These are phyloP conservation scores for Hypoxylon fragiforme DNA, from an alignment of 495 filamentous ascomycete species.

Conservation along the genomic window DNA sequence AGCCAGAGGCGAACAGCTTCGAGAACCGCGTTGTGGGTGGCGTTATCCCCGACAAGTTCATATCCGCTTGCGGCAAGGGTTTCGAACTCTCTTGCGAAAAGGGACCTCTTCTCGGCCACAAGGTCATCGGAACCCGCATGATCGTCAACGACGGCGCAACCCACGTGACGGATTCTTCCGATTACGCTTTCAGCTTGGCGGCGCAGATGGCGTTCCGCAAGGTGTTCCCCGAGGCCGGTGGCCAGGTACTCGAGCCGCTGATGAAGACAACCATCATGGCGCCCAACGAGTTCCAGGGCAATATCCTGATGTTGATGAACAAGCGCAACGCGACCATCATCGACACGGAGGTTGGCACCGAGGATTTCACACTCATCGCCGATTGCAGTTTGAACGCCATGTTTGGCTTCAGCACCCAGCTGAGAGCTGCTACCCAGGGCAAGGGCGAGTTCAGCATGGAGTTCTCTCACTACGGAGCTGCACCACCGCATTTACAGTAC, in stretches of 20 bases:
- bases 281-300: constrained; percentile 97
- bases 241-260: constrained; percentile 86
- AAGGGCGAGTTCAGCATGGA: constrained; percentile 99
- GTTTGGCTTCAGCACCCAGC: constrained; percentile 92
- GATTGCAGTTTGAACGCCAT: constrained; percentile 93
- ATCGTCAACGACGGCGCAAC: constrained; percentile 95
- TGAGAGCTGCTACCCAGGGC: constrained; percentile 93
- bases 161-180: constrained; percentile 96
- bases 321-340: constrained; percentile 94
- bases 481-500: constrained; percentile 87
- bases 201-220: constrained; percentile 98
- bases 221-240: constrained; percentile 77
- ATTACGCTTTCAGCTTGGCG: constrained; percentile 97
- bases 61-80: constrained; percentile 94
- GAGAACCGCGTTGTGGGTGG: constrained; percentile 86
- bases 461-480: constrained; percentile 90
- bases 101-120: constrained; percentile 91
- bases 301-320: constrained; percentile 90
- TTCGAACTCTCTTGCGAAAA: constrained; percentile 83
- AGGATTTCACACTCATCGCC: constrained; percentile 93
- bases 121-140: constrained; percentile 87
- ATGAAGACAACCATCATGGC: constrained; percentile 98
- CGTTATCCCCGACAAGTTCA: constrained; percentile 92
- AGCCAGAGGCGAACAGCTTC: constrained; percentile 77
- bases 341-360: constrained; percentile 91